Percentiles rank a stretch among this genome's conserved stretches.
These are phyloP conservation scores for Claviceps africana DNA, from an alignment of 2,329 filamentous ascomycete species.

Conservation along the genomic window DNA sequence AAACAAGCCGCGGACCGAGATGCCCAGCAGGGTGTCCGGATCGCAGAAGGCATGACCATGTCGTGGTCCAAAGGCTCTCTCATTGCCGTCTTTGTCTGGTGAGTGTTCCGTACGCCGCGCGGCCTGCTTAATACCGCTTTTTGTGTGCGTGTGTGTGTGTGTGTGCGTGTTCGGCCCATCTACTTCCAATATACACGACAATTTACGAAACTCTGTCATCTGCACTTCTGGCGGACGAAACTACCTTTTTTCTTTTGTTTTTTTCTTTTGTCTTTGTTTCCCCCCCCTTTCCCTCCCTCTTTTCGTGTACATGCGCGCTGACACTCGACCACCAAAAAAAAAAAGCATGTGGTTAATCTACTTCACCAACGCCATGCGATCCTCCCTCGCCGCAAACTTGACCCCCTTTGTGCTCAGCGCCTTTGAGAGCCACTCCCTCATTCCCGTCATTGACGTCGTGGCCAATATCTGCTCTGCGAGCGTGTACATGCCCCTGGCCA, in stretches of 20 bases:
- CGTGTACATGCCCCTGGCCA: constrained; percentile 47
- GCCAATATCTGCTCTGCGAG: constrained; percentile 40
- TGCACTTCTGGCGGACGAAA: too few relatives aligned
- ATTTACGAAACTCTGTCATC: too few relatives aligned
- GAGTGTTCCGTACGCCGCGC: neutral
- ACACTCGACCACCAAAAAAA: neutral
- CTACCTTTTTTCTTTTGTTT: neutral
- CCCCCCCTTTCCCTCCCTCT: neutral
- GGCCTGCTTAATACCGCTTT: too few relatives aligned
- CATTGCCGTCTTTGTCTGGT: constrained; percentile 3
- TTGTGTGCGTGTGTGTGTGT: too few relatives aligned
- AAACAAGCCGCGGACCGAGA: neutral
- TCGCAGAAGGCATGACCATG: constrained; percentile 2
- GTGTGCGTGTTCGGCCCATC: too few relatives aligned
- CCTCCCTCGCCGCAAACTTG: neutral
- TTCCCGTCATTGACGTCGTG: constrained; percentile 39
- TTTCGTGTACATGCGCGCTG: neutral
- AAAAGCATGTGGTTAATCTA: constrained; percentile 5
- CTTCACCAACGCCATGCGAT: constrained; percentile 4
- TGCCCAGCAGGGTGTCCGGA: constrained; percentile 1
- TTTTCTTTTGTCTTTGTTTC: neutral
- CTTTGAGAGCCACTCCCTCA: constrained; percentile 38
- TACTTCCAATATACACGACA: too few relatives aligned
- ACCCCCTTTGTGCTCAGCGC: constrained; percentile 18
- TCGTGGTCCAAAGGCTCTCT: constrained; percentile 1